Conservation (phyloP, 257 asterid species). For the Orobanche coerulescens region DNA sequence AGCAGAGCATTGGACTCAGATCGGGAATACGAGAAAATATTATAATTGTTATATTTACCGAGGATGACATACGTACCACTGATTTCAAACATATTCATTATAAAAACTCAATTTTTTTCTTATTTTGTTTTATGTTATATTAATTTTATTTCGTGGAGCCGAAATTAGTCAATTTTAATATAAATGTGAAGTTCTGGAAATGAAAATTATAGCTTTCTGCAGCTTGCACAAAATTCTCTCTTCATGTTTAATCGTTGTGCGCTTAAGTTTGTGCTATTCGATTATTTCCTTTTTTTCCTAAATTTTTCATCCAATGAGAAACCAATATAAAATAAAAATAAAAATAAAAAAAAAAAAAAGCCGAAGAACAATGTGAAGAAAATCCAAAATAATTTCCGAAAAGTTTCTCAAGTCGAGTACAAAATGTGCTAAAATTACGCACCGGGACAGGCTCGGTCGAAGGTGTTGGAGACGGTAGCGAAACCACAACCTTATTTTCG, state of each 20-base stretch:
- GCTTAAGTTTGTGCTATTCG: conserved; percentile 5
- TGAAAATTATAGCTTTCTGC: not conserved
- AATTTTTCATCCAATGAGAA: conserved; percentile 4
- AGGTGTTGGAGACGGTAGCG: conserved; percentile 97
- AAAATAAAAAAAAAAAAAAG: not conserved
- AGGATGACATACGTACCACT: not conserved
- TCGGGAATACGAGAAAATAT: not conserved
- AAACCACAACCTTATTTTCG: conserved; percentile 64
- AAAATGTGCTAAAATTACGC: conserved; percentile 72
- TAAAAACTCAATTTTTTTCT: not conserved
- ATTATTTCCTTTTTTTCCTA: not conserved
- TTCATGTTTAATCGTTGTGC: not conserved
- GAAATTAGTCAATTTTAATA: not conserved
- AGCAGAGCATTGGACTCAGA: not conserved
- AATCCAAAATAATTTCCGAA: not conserved
- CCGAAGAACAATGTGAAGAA: conserved; percentile 9
- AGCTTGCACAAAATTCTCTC: not conserved
- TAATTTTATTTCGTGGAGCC: not conserved
- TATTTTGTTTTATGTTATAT: not conserved
- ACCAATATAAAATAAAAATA: not conserved
- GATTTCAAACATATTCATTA: not conserved
- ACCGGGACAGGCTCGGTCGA: conserved; percentile 85
- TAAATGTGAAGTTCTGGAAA: not conserved
- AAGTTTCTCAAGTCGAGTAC: conserved; percentile 34
- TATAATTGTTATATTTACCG: not conserved